Conservation (phyloP, 176 grass and related monocot genomes). For the Rhynchospora breviuscula region DNA sequence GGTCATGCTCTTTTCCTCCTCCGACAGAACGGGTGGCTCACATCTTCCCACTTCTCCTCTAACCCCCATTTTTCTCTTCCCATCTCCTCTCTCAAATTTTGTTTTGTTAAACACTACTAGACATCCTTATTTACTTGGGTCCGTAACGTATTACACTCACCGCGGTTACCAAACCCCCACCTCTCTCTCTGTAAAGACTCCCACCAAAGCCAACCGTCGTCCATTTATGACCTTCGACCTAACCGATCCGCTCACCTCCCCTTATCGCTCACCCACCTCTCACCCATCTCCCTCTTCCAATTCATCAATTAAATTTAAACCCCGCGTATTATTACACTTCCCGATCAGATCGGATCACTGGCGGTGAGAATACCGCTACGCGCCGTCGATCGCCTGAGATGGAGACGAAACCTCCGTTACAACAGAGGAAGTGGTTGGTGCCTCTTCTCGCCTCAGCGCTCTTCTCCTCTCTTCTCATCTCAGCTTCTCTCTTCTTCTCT, state of each 20-base stretch:
- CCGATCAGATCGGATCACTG: slow-evolving; percentile 35
- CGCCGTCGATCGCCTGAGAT: slow-evolving; percentile 32
- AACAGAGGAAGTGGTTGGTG: slow-evolving; percentile 65
- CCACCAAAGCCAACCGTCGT: background rate
- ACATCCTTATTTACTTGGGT: background rate
- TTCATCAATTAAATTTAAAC: background rate
- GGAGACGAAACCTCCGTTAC: slow-evolving; percentile 27
- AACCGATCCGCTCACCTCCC: slow-evolving; percentile 2
- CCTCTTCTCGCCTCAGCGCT: slow-evolving; percentile 68
- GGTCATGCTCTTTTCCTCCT: slow-evolving; percentile 15
- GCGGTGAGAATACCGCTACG: slow-evolving; percentile 28
- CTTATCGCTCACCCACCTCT: background rate
- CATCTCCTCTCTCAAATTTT: background rate
- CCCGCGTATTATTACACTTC: background rate
- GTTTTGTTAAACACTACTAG: background rate
- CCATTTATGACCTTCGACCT: slow-evolving; percentile 22
- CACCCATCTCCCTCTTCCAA: background rate
- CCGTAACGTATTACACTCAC: background rate
- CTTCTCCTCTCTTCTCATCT: slow-evolving; percentile 65
- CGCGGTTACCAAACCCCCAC: slow-evolving; percentile 22
- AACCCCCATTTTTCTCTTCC: background rate
- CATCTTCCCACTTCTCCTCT: slow-evolving; percentile 16
- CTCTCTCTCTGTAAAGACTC: background rate
- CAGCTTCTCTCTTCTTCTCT: slow-evolving; percentile 62
- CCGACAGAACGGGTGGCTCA: slow-evolving; percentile 26